Base-by-base conservation (phyloP, 2,329 filamentous ascomycete genomes). In the Shiraia bambusicola region DNA sequence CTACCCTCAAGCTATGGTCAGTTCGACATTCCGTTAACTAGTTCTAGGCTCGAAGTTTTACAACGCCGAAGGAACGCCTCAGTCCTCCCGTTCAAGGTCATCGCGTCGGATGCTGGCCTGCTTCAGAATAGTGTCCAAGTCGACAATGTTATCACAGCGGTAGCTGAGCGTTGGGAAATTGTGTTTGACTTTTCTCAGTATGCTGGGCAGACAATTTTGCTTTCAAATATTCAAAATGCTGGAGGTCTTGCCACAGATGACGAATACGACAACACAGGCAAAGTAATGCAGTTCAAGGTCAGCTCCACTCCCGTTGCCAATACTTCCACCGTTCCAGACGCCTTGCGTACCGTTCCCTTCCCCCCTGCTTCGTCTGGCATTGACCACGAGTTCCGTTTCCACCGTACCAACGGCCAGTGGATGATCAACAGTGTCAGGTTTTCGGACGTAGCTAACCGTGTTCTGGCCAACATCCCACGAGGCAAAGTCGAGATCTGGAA, bases 161-260 rank as follows among this genome's bases (percentile, higher is more conserved):
- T 78, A 61, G 79, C 76, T 3, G 79, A 82, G 59, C 72, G 79
- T 3, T 82, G 76, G 50, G 79, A 82, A 50, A 66, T 82, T 25
- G 70, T 82, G 12, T 65, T 82, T 41, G 79, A 82, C 59, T 82
- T 82, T 53, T 63, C 72, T 8, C 41, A 55, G 2, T 79, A 69
- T 48, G 69, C 69, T 1, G 77, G 76, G 17, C 67, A 79, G 57
- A 76, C 74, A 37, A 59, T 81, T 44, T 68, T 66, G 12, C 55
- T 75, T 12, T 65, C 60, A 40, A 76, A 76, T 47, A 64, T 67
- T 22, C 62, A 63, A 26, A 59, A 69, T 5, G 61, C 73, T 25
- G 70, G 70, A 15, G 69, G 49, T n/a, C 36, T 54, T n/a, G 51
- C 48, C 10, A 49, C 67, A 1, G 74, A 77, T 42, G 64, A 69